These are phyloP conservation scores for Musa balbisiana DNA, from an alignment of 202 grass and related monocot genomes.

Conservation along the genomic window DNA sequence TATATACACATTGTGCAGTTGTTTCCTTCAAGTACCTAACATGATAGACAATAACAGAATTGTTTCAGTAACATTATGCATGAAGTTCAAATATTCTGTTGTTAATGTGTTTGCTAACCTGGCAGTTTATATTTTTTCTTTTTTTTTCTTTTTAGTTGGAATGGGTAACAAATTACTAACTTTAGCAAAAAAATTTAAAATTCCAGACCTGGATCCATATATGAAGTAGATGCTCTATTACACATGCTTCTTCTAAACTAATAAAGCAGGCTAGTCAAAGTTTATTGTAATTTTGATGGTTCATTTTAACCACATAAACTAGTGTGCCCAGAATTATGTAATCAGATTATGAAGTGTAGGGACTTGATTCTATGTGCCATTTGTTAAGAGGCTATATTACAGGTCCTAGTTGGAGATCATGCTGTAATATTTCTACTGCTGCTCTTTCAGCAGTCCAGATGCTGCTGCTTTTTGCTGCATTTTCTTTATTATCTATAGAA, in stretches of 20 bases:
- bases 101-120: no score
- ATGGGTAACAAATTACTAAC: no score
- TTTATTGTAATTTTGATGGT: neutral
- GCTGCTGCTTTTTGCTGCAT: neutral
- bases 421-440: neutral
- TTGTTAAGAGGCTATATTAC: neutral
- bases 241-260: neutral
- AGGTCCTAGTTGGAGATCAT: neutral
- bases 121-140: no score
- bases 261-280: neutral
- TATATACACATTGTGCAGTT: neutral
- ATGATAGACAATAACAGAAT: neutral
- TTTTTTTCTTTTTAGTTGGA: no score
- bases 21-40: neutral
- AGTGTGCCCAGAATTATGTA: neutral
- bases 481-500: neutral
- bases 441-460: neutral
- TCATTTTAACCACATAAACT: neutral
- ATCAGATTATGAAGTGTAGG: neutral
- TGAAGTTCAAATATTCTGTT: neutral
- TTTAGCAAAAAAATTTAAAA: no score
- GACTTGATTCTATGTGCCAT: neutral
- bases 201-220: no score
- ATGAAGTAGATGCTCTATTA: no score
- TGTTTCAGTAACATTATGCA: slow-evolving; percentile 1